These are phyloP conservation scores for Styphnolobium japonicum DNA, from an alignment of 306 rosid genomes.

Conservation along the genomic window DNA sequence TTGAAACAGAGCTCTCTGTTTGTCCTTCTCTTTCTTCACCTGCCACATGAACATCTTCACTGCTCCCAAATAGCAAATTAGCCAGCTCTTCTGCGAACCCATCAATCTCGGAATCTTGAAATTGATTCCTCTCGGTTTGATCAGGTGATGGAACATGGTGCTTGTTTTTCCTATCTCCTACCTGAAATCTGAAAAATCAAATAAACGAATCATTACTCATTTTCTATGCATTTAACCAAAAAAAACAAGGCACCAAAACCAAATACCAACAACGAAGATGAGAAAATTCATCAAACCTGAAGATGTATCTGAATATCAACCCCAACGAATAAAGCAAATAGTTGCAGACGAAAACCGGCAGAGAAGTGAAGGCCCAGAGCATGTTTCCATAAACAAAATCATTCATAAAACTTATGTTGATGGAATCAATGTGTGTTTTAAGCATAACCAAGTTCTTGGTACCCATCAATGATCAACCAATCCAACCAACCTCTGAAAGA, in stretches of 20 bases:
- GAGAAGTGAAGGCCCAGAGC: constrained; percentile 31
- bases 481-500: background rate
- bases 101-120: constrained; percentile 28
- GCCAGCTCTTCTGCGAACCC: constrained; percentile 27
- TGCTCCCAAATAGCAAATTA: constrained; percentile 11
- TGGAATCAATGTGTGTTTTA: constrained; percentile 31
- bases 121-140: background rate
- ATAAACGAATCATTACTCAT: background rate
- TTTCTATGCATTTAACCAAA: too few relatives aligned
- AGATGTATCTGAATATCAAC: constrained; percentile 33
- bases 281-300: constrained; percentile 44
- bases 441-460: constrained; percentile 36
- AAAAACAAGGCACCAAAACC: background rate
- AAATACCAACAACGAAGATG: background rate
- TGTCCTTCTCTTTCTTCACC: background rate
- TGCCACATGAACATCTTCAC: background rate
- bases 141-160: background rate
- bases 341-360: constrained; percentile 32
- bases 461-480: constrained; percentile 38
- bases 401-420: constrained; percentile 15
- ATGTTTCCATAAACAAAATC: constrained; percentile 36
- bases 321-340: constrained; percentile 32
- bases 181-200: constrained; percentile 36
- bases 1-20: background rate
- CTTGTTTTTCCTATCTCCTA: constrained; percentile 1